Conservation (phyloP, 2,329 filamentous ascomycete genomes). For the Colletotrichum tabaci region DNA sequence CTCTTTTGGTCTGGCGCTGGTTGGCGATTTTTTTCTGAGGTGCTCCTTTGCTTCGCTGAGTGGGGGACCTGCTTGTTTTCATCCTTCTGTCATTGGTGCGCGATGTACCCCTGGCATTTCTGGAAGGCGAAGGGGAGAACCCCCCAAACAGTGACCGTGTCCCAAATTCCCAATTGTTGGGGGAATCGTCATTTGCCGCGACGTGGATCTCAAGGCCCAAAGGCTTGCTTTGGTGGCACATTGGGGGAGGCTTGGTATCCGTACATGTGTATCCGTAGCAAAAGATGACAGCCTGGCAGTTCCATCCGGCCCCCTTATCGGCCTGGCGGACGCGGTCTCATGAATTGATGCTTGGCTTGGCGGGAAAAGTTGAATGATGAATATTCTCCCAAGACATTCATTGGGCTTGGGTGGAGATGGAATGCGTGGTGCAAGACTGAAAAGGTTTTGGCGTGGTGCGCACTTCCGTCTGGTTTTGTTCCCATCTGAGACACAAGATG, state of each 20-base stretch:
- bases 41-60: constrained; percentile 11
- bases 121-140: constrained; percentile 34
- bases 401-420: constrained; percentile 5
- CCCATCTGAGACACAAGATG: constrained; percentile 27
- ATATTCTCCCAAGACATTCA: constrained; percentile 15
- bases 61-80: constrained; percentile 32
- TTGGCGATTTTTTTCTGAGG: constrained; percentile 36
- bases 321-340: constrained; percentile 9
- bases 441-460: constrained; percentile 31
- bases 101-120: constrained; percentile 37
- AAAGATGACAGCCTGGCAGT: constrained; percentile 13
- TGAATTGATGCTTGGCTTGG: background rate
- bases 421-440: constrained; percentile 25
- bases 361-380: background rate
- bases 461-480: background rate
- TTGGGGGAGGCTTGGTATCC: background rate
- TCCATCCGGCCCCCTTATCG: constrained; percentile 16
- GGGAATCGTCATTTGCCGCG: constrained; percentile 34
- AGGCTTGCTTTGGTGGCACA: constrained; percentile 5
- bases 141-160: constrained; percentile 33
- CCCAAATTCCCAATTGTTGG: constrained; percentile 41
- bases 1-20: constrained; percentile 39
- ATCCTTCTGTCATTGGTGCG: constrained; percentile 17
- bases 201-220: constrained; percentile 13
- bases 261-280: background rate